These are phyloP conservation scores for Pyracantha coccinea DNA, from an alignment of 331 rosid species.

Conservation along the genomic window DNA sequence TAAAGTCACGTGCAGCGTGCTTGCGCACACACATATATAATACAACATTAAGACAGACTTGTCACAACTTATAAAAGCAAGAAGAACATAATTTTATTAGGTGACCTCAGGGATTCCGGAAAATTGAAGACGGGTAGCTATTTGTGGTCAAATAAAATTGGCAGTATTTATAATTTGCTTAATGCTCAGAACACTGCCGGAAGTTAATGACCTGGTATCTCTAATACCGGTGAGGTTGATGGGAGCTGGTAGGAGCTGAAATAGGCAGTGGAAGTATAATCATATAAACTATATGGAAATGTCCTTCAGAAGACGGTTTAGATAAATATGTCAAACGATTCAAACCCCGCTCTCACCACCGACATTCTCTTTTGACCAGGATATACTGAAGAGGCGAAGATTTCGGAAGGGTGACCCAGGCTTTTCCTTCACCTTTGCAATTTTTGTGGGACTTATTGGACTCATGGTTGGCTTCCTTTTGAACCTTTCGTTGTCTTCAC, in stretches of 20 bases:
- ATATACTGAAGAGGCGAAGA: slow-evolving; percentile 57
- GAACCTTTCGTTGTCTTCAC: slow-evolving; percentile 56
- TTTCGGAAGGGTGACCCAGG: slow-evolving; percentile 52
- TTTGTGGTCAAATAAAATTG: not conserved
- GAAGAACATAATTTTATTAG: not conserved
- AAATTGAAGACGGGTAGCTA: not conserved
- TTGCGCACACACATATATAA: too few relatives aligned
- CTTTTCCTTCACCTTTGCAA: slow-evolving; percentile 64
- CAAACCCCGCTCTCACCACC: not conserved
- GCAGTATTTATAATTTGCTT: not conserved
- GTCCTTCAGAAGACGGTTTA: not conserved
- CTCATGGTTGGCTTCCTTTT: slow-evolving; percentile 73
- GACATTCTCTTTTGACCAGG: slow-evolving; percentile 21
- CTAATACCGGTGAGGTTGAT: not conserved
- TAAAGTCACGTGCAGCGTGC: too few relatives aligned
- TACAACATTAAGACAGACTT: too few relatives aligned
- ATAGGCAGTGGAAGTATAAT: not conserved
- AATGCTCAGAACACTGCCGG: not conserved
- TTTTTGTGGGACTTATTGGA: slow-evolving; percentile 73
- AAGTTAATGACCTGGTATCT: not conserved
- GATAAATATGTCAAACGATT: too few relatives aligned
- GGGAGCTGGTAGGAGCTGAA: not conserved
- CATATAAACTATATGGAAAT: not conserved
- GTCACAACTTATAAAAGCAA: too few relatives aligned
- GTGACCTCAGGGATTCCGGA: not conserved